Base-by-base conservation (phyloP, 495 filamentous ascomycete species). In the Penicillium soppii region DNA sequence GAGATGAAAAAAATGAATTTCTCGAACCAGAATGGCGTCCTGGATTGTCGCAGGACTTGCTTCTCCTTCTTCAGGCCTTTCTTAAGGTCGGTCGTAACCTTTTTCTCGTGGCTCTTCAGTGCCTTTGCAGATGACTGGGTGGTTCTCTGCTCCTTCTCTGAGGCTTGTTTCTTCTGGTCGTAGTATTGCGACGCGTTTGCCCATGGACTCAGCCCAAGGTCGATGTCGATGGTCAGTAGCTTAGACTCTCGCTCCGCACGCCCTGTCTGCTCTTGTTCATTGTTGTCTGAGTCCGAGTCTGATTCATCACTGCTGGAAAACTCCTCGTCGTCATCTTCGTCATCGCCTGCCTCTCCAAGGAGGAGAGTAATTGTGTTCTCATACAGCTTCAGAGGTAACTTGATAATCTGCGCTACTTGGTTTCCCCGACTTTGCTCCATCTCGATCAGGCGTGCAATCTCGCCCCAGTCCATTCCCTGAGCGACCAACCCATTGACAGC, bases 381-480 rank as follows among this genome's bases (percentile, higher is more conserved):
- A 27, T 90, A 76, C 2, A 98, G 76, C 65, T 92, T 95, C 46
- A 98, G 72, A 0, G 94, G 94, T 7, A 95, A 67, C 61, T 90
- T 89, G 53, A 98, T 95, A 16, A 89, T 85, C 54, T 87, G 78
- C 6, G 94, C 94, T 16, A 97, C 91, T 0, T 88, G 82, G 57
- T 98, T 98, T 12, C 85, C 76, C 47, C 84, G 76, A 44, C 71
- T 78, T 59, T 95, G 86, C 63, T 97, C 92, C 59, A 87, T 78
- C 59, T 96, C 90, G 38, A 98, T 87, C 55, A 98, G 74, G 22
- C 84, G 85, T 7, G 84, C 90, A 60, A 97, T 89, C 47, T 95
- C 88, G 8, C 87, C 83, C 94, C 94, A 98, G 57, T 97, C 94
- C 92, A 97, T 96, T 6, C 91, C 92, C 61, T 97, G 91, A 7